Percentiles rank a stretch among this genome's conserved stretches.
Evolutionary conservation across 2,329 filamentous ascomycete genomes (phyloP).

Genomic region (Fusarium tupiense): DNA sequence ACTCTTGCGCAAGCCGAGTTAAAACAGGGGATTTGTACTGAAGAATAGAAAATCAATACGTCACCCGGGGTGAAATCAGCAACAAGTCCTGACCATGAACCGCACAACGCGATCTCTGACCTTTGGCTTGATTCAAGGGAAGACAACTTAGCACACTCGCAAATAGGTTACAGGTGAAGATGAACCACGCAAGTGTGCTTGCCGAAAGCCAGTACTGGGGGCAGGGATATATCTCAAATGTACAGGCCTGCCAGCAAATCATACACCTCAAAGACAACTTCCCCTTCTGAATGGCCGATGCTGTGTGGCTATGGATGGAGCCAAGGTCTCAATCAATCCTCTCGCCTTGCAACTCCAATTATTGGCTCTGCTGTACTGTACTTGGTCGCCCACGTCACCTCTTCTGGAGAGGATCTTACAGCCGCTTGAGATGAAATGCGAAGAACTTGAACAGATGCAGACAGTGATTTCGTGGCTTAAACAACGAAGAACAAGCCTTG

Average conservation of each 20-base stretch:
- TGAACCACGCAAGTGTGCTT: conserved; percentile 31
- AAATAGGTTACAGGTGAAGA: conserved; percentile 31
- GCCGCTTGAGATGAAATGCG: conserved; percentile 18
- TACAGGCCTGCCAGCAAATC: conserved; percentile 41
- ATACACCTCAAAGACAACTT: conserved; percentile 31
- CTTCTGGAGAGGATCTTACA: conserved; percentile 16
- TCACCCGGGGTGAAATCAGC: conserved; percentile 28
- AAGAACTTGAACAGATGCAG: conserved; percentile 15
- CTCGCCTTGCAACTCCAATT: conserved; percentile 35
- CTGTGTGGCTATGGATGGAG: conserved; percentile 34
- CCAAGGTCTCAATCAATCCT: conserved; percentile 34
- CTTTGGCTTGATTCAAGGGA: conserved; percentile 4
- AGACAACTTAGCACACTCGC: conserved; percentile 27
- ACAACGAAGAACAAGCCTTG: conserved; percentile 17
- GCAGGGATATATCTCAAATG: conserved; percentile 35
- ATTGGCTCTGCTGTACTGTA: conserved; percentile 36
- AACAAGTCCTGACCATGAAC: conserved; percentile 19
- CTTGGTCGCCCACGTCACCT: conserved; percentile 25
- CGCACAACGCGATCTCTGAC: conserved; percentile 25
- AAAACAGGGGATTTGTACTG: conserved; percentile 15
- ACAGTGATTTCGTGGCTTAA: conserved; percentile 15
- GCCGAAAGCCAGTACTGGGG: conserved; percentile 23
- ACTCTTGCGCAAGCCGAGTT: conserved; percentile 5
- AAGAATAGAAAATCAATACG: conserved; percentile 24
- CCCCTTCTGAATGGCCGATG: conserved; percentile 39